Evolutionary conservation across 2,329 filamentous ascomycete genomes (phyloP).

Genomic region (Whalleya microplaca): DNA sequence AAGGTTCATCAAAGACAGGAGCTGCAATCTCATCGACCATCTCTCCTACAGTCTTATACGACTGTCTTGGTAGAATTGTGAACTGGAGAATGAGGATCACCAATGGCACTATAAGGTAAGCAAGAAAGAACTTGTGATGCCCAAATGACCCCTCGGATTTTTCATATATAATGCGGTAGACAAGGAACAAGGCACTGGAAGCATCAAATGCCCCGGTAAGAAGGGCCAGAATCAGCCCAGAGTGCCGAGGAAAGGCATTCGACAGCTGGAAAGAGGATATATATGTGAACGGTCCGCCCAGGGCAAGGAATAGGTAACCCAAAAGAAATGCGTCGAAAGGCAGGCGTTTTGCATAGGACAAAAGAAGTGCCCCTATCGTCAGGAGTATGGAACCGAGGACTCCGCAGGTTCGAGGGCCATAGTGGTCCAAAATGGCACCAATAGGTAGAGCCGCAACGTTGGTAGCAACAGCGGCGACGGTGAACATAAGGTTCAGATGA

Average conservation of each 20-base stretch:
- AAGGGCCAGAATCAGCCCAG: constrained; percentile 78
- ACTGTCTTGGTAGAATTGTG: constrained; percentile 72
- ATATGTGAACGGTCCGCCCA: constrained; percentile 81
- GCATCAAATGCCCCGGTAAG: constrained; percentile 84
- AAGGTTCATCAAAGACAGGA: constrained; percentile 39
- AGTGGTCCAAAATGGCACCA: constrained; percentile 82
- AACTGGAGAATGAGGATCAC: constrained; percentile 70
- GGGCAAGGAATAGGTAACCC: constrained; percentile 75
- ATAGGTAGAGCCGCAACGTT: constrained; percentile 87
- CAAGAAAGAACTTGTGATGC: constrained; percentile 70
- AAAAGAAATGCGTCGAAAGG: constrained; percentile 75
- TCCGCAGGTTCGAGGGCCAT: constrained; percentile 77
- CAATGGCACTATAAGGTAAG: constrained; percentile 71
- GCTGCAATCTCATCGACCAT: constrained; percentile 74
- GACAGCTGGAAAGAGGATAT: constrained; percentile 84
- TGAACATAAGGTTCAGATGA: constrained; percentile 88
- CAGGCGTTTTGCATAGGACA: constrained; percentile 68
- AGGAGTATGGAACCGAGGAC: constrained; percentile 73
- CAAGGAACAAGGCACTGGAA: constrained; percentile 75
- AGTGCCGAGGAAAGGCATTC: constrained; percentile 78
- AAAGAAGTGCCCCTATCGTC: constrained; percentile 68
- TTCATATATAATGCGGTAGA: constrained; percentile 74
- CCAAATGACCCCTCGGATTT: constrained; percentile 58
- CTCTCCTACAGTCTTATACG: constrained; percentile 85
- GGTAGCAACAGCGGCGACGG: constrained; percentile 82